Evolutionary conservation across 2,329 filamentous ascomycete species (phyloP).

Genomic region (Beauveria caledonica): DNA sequence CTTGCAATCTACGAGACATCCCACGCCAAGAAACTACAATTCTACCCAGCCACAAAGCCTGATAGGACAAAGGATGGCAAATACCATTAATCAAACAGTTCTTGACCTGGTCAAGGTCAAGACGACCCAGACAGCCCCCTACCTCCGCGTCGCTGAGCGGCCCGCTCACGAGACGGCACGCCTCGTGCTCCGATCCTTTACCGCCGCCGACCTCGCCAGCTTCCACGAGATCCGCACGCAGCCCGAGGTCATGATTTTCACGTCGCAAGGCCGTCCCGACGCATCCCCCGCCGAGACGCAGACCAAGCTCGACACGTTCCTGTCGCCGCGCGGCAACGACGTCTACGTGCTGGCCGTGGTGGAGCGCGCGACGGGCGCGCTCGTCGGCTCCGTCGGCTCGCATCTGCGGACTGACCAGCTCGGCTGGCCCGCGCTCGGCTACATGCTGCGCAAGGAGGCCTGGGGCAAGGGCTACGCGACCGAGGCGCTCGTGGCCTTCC

Average conservation of each 20-base stretch:
- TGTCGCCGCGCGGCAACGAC: conserved; percentile 41
- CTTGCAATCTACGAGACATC: not conserved
- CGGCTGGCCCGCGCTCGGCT: conserved; percentile 52
- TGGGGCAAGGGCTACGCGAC: conserved; percentile 52
- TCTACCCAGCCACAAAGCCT: not conserved
- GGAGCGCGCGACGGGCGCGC: conserved; percentile 35
- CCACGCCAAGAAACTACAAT: not conserved
- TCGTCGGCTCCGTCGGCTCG: conserved; percentile 43
- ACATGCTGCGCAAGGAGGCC: conserved; percentile 42
- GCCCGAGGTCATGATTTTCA: conserved; percentile 56
- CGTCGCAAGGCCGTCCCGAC: conserved; percentile 35
- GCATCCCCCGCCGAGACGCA: conserved; percentile 35
- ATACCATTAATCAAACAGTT: not conserved
- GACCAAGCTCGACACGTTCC: conserved; percentile 28
- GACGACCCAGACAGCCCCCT: conserved; percentile 36
- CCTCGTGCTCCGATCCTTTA: conserved; percentile 45
- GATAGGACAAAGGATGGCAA: not conserved
- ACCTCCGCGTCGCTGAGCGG: conserved; percentile 32
- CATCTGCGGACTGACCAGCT: conserved; percentile 26
- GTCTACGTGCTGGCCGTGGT: conserved; percentile 52
- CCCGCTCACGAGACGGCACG: conserved; percentile 40
- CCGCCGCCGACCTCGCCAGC: conserved; percentile 39
- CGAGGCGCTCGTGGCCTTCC: conserved; percentile 43
- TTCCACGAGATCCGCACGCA: conserved; percentile 46
- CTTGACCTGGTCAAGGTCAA: conserved; percentile 31